phyloP scores from a whole-genome alignment of 2,329 filamentous ascomycete genomes.

The Penicillium sp. region DNA sequence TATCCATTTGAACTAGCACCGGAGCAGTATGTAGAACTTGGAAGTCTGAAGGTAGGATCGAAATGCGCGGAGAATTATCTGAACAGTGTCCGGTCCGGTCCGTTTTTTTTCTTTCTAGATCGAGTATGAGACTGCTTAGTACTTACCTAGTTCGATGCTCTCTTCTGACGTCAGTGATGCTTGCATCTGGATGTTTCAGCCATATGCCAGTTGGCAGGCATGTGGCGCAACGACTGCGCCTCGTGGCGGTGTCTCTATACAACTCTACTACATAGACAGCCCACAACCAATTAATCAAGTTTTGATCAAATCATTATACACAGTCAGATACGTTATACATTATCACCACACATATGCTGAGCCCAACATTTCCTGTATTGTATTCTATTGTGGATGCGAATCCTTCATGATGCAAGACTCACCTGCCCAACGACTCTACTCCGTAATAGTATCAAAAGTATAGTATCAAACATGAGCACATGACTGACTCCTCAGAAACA shows the following conservation, averaged over 20 bases:
- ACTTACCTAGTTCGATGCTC: not conserved
- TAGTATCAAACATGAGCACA: too few species aligned
- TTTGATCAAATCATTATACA: not conserved
- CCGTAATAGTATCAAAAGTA: too few species aligned
- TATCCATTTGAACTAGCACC: too few species aligned
- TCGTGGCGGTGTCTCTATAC: conserved; percentile 7
- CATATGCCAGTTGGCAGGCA: conserved; percentile 7
- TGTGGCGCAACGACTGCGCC: conserved; percentile 6
- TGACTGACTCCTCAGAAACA: too few species aligned
- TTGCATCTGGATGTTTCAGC: not conserved
- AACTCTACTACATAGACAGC: too few species aligned
- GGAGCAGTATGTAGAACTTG: too few species aligned
- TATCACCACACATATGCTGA: too few species aligned
- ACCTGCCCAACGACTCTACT: too few species aligned
- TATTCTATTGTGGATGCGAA: too few species aligned
- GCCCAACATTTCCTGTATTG: not conserved
- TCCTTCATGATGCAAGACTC: too few species aligned
- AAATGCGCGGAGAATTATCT: not conserved
- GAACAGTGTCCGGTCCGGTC: too few species aligned
- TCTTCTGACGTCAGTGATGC: not conserved
- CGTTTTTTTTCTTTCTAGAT: not conserved
- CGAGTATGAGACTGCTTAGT: not conserved
- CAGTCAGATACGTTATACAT: not conserved
- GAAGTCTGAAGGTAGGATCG: not conserved
- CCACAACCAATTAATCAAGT: too few species aligned